Conservation (phyloP, 257 asterid genomes). For the Dorcoceras hygrometricum region DNA sequence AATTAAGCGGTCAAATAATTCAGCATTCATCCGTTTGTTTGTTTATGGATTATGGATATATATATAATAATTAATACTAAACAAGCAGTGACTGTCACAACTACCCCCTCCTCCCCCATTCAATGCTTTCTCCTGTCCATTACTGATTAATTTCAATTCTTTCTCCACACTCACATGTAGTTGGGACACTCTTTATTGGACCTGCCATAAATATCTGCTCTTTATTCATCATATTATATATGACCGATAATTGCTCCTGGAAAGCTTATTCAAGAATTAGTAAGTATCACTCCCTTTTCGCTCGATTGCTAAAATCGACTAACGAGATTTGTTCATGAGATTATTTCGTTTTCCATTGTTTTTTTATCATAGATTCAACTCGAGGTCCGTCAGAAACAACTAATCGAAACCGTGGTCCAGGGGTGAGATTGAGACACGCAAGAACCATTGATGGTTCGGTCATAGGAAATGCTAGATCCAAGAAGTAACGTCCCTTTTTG, state of each 20-base stretch:
- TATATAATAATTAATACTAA: no score
- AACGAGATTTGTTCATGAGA: no score
- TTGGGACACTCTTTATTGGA: constrained; percentile 33
- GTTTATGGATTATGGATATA: neutral
- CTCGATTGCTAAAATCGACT: no score
- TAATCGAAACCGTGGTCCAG: no score
- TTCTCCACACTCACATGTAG: constrained; percentile 24
- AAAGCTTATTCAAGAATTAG: neutral
- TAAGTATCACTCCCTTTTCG: no score
- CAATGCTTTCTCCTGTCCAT: neutral
- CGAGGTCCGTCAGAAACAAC: no score
- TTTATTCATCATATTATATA: constrained; percentile 15
- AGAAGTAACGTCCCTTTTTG: neutral
- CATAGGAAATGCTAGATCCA: neutral
- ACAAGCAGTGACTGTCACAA: neutral
- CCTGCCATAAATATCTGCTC: constrained; percentile 31
- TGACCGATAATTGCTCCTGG: neutral
- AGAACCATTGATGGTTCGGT: neutral
- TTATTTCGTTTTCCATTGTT: no score
- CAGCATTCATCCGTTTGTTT: no score
- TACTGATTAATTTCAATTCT: neutral
- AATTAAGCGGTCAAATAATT: neutral
- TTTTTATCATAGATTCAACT: no score
- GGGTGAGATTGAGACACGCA: neutral
- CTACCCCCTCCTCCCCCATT: neutral